A percentile compares a stretch with the other conserved stretches of the same genome.
These are phyloP conservation scores for Mallotus nudiflorus DNA, from an alignment of 345 rosid species.

Conservation along the genomic window DNA sequence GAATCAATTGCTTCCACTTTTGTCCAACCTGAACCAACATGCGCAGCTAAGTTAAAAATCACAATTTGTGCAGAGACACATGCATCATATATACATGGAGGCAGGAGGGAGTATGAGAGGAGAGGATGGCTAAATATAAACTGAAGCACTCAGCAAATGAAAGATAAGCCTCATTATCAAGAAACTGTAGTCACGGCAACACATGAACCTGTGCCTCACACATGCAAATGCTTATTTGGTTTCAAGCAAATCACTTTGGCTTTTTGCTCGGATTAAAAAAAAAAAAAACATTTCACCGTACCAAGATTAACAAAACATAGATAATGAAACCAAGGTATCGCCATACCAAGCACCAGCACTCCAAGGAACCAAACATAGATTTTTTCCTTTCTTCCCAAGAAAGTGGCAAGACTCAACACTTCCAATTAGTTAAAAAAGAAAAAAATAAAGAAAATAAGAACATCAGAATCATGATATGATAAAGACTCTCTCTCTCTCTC, in stretches of 20 bases:
- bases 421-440: neutral
- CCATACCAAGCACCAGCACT: no score
- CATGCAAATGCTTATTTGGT: neutral
- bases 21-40: slow-evolving; percentile 69
- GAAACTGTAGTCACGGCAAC: no score
- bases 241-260: neutral
- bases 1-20: slow-evolving; percentile 82
- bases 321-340: no score
- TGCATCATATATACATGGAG: no score
- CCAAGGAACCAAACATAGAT: no score
- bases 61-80: neutral
- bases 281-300: neutral
- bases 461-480: neutral
- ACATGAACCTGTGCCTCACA: neutral
- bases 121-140: neutral
- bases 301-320: no score
- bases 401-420: neutral
- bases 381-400: no score
- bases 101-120: neutral
- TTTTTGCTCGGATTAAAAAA: neutral
- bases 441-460: neutral
- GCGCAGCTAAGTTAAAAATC: neutral
- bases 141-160: neutral
- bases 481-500: no score
- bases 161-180: neutral